Percentiles rank a stretch among this genome's conserved stretches.
These are phyloP conservation scores for Davidsoniella neocaledoniae DNA, from an alignment of 2,329 filamentous ascomycete species.

Conservation along the genomic window DNA sequence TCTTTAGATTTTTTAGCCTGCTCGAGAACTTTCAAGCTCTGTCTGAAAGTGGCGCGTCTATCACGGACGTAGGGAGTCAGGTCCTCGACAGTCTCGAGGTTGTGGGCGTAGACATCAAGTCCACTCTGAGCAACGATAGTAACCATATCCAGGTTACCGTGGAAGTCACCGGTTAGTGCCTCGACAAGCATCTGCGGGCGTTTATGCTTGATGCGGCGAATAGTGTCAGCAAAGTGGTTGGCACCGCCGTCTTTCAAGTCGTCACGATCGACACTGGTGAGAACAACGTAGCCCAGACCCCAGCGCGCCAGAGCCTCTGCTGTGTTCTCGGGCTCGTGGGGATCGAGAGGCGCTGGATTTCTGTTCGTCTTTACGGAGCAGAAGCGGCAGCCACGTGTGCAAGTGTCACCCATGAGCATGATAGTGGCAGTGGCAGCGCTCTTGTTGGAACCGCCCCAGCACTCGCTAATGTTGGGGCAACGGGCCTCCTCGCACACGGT, in stretches of 20 bases:
- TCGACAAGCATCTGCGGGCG: slow-evolving; percentile 63
- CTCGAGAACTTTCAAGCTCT: slow-evolving; percentile 63
- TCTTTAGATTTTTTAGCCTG: slow-evolving; percentile 59
- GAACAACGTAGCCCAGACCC: slow-evolving; percentile 89
- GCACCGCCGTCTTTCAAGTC: slow-evolving; percentile 82
- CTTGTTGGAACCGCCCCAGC: slow-evolving; percentile 87
- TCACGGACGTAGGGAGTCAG: slow-evolving; percentile 84
- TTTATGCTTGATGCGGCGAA: slow-evolving; percentile 82
- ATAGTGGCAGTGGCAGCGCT: slow-evolving; percentile 89
- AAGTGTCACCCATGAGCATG: slow-evolving; percentile 99
- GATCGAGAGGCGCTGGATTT: slow-evolving; percentile 62
- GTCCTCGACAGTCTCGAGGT: slow-evolving; percentile 85
- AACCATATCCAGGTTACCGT: slow-evolving; percentile 75
- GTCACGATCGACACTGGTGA: slow-evolving; percentile 87
- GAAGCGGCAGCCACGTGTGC: slow-evolving; percentile 89
- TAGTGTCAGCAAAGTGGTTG: slow-evolving; percentile 80
- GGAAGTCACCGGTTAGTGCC: slow-evolving; percentile 74
- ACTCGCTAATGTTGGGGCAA: slow-evolving; percentile 94
- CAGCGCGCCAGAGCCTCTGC: slow-evolving; percentile 83
- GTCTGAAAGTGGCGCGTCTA: slow-evolving; percentile 72
- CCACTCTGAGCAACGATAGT: slow-evolving; percentile 69
- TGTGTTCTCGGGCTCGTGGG: slow-evolving; percentile 92
- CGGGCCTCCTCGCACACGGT: slow-evolving; percentile 96
- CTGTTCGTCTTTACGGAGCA: slow-evolving; percentile 89
- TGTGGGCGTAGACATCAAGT: slow-evolving; percentile 92